Conservation (phyloP, 1,284 basidiomycete genomes). For the Anthracocystis walkeri region DNA sequence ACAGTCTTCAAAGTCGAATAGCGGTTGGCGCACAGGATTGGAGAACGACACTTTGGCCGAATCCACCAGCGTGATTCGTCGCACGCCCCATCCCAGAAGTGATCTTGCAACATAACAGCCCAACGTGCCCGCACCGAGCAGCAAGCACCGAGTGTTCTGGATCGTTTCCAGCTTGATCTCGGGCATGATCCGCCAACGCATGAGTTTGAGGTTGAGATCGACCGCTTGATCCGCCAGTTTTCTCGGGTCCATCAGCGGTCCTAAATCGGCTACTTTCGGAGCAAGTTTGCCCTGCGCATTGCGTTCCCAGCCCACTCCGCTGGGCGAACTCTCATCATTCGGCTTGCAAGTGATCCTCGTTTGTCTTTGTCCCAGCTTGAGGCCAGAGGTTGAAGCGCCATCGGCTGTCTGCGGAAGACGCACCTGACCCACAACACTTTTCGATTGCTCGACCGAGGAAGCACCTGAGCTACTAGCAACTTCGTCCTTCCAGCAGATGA, state of each 20-base stretch:
- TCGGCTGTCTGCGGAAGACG: constrained; percentile 8
- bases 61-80: constrained; percentile 92
- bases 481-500: constrained; percentile 71
- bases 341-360: constrained; percentile 29
- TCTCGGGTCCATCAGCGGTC: constrained; percentile 91
- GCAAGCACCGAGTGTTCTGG: constrained; percentile 80
- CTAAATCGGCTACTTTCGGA: constrained; percentile 88
- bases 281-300: constrained; percentile 85
- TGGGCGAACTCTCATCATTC: constrained; percentile 70
- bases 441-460: background rate
- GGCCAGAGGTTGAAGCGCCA: background rate
- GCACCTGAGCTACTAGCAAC: background rate
- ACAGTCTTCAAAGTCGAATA: constrained; percentile 95
- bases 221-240: constrained; percentile 93
- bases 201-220: constrained; percentile 94
- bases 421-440: constrained; percentile 29
- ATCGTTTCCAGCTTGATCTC: constrained; percentile 88
- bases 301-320: constrained; percentile 94
- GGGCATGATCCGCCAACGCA: constrained; percentile 97
- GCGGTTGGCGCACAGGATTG: constrained; percentile 94
- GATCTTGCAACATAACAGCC: constrained; percentile 96
- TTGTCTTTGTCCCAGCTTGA: constrained; percentile 6
- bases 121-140: constrained; percentile 93
- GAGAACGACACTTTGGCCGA: constrained; percentile 91
- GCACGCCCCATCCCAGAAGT: constrained; percentile 87